phyloP scores from a whole-genome alignment of 176 grass and related monocot genomes.

The Avena insularis region DNA sequence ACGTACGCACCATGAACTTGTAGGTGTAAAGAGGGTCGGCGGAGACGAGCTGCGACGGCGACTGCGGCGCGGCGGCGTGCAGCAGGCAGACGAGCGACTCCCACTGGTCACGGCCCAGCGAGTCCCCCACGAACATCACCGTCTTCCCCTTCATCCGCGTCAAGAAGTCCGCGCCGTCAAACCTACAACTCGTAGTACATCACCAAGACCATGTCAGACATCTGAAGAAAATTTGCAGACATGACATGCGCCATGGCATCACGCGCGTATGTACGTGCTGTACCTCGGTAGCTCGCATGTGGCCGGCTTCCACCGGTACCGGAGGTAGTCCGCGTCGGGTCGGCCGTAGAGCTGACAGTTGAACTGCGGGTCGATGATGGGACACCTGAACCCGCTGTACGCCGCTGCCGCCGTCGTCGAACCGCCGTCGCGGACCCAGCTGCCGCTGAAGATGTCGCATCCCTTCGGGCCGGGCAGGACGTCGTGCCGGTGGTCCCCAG shows the following conservation, averaged over 20 bases:
- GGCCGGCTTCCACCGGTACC: slow-evolving; percentile 71
- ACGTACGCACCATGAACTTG: slow-evolving; percentile 66
- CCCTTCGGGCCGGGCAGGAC: slow-evolving; percentile 30
- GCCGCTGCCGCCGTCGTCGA: slow-evolving; percentile 46
- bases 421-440: slow-evolving; percentile 66
- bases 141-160: slow-evolving; percentile 82
- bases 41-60: slow-evolving; percentile 63
- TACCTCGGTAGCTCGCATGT: slow-evolving; percentile 79
- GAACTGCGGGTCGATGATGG: slow-evolving; percentile 82
- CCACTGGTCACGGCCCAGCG: slow-evolving; percentile 91
- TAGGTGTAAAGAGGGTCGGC: slow-evolving; percentile 82
- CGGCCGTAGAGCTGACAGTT: slow-evolving; percentile 94
- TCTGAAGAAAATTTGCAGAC: neutral
- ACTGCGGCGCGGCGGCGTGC: slow-evolving; percentile 69
- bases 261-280: slow-evolving; percentile 28
- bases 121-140: slow-evolving; percentile 97
- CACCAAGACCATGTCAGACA: neutral
- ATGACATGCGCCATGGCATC: neutral
- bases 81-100: slow-evolving; percentile 96
- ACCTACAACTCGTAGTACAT: slow-evolving; percentile 41
- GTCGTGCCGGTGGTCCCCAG: slow-evolving; percentile 41
- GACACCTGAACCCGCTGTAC: slow-evolving; percentile 75
- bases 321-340: slow-evolving; percentile 82
- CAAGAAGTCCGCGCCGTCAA: slow-evolving; percentile 78
- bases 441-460: slow-evolving; percentile 80